Evolutionary conservation across 148 eudicot species (phyloP).

Genomic region (Cornus controversa): DNA sequence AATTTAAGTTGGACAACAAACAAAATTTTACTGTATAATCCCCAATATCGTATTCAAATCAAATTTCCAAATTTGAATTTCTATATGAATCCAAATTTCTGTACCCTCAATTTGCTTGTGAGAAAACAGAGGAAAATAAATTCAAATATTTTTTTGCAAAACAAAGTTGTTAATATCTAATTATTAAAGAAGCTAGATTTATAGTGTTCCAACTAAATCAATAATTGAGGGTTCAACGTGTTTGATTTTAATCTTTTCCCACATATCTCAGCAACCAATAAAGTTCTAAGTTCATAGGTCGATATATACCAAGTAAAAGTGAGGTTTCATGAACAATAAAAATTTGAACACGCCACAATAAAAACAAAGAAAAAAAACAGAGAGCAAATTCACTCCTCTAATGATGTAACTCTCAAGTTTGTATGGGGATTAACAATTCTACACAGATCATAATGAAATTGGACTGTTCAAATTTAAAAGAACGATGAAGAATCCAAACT

Average conservation of each 20-base stretch:
- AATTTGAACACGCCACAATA: no score
- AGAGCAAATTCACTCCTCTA: no score
- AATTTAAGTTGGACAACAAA: background rate
- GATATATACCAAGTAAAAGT: no score
- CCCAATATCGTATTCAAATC: background rate
- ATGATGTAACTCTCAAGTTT: no score
- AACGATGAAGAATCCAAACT: background rate
- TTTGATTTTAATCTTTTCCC: background rate
- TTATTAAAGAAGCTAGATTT: background rate
- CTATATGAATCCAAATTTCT: no score
- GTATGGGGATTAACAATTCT: no score
- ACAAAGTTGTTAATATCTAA: background rate
- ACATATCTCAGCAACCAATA: background rate
- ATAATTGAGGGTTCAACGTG: background rate
- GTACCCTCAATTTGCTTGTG: background rate
- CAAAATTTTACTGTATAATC: background rate
- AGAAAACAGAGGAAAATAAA: background rate
- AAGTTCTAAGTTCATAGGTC: background rate
- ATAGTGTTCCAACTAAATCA: background rate
- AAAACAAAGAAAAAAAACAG: no score
- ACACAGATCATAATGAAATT: background rate
- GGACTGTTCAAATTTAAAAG: background rate
- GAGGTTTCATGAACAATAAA: no score
- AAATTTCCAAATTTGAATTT: background rate
- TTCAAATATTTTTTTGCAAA: background rate